Evolutionary conservation across 2,329 filamentous ascomycete genomes (phyloP).

Genomic region (Tolypocladium cylindrosporum): DNA sequence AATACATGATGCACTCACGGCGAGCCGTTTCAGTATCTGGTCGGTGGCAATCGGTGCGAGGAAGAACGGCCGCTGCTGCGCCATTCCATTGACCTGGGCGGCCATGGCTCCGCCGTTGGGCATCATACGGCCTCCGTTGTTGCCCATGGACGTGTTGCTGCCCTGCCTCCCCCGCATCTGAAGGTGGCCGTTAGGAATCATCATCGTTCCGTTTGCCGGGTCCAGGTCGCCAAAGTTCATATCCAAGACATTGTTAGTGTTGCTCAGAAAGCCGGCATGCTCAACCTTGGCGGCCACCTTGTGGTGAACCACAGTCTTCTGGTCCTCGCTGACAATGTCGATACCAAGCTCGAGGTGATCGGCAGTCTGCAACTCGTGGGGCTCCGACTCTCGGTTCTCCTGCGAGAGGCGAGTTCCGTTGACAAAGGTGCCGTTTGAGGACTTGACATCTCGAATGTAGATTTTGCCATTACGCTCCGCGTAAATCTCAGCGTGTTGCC

Average conservation of each 20-base stretch:
- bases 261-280: conserved; percentile 75
- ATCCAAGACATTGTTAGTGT: conserved; percentile 68
- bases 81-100: conserved; percentile 46
- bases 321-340: conserved; percentile 96
- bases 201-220: conserved; percentile 62
- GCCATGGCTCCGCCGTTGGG: conserved; percentile 34
- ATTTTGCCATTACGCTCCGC: conserved; percentile 78
- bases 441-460: conserved; percentile 95
- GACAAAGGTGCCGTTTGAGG: conserved; percentile 96
- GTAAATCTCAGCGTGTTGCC: conserved; percentile 95
- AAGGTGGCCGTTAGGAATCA: conserved; percentile 59
- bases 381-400: conserved; percentile 93
- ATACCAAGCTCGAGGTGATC: conserved; percentile 94
- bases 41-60: conserved; percentile 85
- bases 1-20: conserved; percentile 16
- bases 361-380: conserved; percentile 82
- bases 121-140: conserved; percentile 53
- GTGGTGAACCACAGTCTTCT: conserved; percentile 96
- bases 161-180: conserved; percentile 62
- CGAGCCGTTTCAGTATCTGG: conserved; percentile 67
- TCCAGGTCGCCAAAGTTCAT: conserved; percentile 91
- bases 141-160: conserved; percentile 53
- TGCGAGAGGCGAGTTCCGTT: conserved; percentile 83
- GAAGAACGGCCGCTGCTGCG: conserved; percentile 75
- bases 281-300: conserved; percentile 97